Evolutionary conservation across 257 asterid species (phyloP), one percentile per base, ranked within the genome.

Genomic region (Eucommia ulmoides): DNA sequence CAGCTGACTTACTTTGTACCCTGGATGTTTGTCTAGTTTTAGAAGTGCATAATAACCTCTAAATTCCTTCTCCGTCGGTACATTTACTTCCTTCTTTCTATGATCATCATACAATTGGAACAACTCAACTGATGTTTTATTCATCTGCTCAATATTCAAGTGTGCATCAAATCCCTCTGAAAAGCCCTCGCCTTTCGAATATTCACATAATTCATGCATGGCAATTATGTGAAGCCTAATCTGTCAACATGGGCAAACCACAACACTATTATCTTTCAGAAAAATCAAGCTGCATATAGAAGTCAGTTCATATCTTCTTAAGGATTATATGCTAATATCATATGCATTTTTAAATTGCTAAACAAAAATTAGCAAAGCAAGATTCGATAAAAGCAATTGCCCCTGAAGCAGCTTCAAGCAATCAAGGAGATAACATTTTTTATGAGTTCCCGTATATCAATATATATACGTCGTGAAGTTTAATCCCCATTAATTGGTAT

Each of bases 141-240:
- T 89, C 98, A 89, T 89, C 86, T 89, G 98, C 71, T 89, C 98
- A 62, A 89, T 89, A 60, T 85, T 89, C 47, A 89, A 93, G 65
- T 89, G 98, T 26, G 98, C 98, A 76, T 89, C 98, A 77, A 89
- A 89, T 63, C 98, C 98, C 84, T 85, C 98, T 16, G 96, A 73
- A 70, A 89, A 89, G 9, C 98, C 98, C 67, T 91, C 98, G 65
- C 98, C 98, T 68, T 67, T 91, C 50, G 91, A 82, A 66, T 83
- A 80, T 68, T 91, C 98, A 49, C 98, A 91, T 65, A 91, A 60
- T 76, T 91, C 98, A 19, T 91, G 98, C 98, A 91, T 91, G 69
- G 93, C 98, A 49, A 86, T 73, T 68, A 91, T 76, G 75, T 91
- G 98, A 75, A 91, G 94, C 67, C 96, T 83, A 61, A 91, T 91